Conservation (phyloP, 2,329 filamentous ascomycete species). For the Fusarium longipes region DNA sequence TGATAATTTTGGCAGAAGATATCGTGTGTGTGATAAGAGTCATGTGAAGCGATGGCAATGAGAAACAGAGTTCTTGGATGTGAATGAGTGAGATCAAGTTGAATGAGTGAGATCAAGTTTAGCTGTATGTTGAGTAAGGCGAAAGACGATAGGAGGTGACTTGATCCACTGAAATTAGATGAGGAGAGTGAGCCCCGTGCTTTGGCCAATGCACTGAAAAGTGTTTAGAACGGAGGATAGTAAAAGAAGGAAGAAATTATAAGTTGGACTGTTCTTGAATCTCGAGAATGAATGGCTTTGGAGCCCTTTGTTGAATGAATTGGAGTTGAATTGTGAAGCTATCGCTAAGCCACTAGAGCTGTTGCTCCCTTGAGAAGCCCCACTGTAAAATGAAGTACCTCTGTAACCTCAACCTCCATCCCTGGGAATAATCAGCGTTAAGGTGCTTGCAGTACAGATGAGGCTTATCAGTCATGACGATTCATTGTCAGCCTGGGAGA, state of each 20-base stretch:
- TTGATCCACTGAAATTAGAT: conserved; percentile 20
- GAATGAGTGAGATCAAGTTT: conserved; percentile 14
- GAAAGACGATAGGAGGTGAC: conserved; percentile 7
- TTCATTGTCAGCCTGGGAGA: neutral
- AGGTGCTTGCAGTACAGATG: too few relatives aligned
- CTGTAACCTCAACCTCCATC: neutral
- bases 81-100: conserved; percentile 1
- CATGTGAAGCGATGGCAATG: neutral
- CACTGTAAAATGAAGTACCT: conserved; percentile 7
- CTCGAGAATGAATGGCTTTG: neutral
- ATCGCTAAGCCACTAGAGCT: conserved; percentile 9
- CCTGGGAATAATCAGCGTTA: neutral
- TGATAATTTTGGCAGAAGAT: neutral
- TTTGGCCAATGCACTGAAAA: neutral
- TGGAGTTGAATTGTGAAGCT: conserved; percentile 21
- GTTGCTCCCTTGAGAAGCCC: conserved; percentile 14
- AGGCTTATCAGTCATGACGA: conserved; percentile 14
- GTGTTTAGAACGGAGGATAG: too few relatives aligned
- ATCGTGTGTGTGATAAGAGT: too few relatives aligned
- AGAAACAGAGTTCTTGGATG: neutral
- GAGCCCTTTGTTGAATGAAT: neutral
- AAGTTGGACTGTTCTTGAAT: neutral
- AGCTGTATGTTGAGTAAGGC: conserved; percentile 2
- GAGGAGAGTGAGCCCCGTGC: conserved; percentile 3
- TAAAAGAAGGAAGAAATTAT: neutral